A percentile compares a stretch with the other conserved stretches of the same genome.
These are phyloP conservation scores for Warburgia ugandensis DNA, from an alignment of 164 flowering plant genomes.

Conservation along the genomic window DNA sequence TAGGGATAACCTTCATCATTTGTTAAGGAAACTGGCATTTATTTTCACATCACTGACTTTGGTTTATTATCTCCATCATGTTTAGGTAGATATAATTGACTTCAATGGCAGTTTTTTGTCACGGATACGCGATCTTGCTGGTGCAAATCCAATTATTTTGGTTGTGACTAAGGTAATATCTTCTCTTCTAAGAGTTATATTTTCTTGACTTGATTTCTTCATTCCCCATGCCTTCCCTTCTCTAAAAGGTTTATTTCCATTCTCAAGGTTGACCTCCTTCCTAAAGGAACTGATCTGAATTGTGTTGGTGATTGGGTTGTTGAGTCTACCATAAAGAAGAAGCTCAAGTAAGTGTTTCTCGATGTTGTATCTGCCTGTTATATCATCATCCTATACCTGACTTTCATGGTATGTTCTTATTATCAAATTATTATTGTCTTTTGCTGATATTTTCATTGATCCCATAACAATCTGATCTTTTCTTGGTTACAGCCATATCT, in stretches of 20 bases:
- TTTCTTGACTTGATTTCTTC: background rate
- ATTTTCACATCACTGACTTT: conserved; percentile 2
- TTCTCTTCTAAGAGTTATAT: background rate
- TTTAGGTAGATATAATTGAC: conserved; percentile 94
- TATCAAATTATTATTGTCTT: no score
- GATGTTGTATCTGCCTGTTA: background rate
- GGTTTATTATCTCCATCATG: conserved; percentile 1
- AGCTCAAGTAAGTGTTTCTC: conserved; percentile 65
- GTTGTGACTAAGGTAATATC: conserved; percentile 81
- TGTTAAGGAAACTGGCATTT: no score
- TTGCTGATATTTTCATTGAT: background rate
- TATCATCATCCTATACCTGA: no score
- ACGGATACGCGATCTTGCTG: conserved; percentile 88
- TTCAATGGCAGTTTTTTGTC: conserved; percentile 97
- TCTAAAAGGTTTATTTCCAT: conserved; percentile 2
- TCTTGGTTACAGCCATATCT: no score
- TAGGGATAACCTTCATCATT: no score
- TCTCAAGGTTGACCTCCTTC: conserved; percentile 87
- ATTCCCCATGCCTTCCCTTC: background rate
- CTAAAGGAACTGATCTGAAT: conserved; percentile 88
- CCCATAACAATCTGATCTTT: no score
- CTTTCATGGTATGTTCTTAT: no score
- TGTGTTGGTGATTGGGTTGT: conserved; percentile 99
- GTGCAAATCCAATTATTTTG: conserved; percentile 91
- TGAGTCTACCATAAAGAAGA: conserved; percentile 81